Conservation (phyloP, 345 rosid genomes). For the Erodium maritimum region DNA sequence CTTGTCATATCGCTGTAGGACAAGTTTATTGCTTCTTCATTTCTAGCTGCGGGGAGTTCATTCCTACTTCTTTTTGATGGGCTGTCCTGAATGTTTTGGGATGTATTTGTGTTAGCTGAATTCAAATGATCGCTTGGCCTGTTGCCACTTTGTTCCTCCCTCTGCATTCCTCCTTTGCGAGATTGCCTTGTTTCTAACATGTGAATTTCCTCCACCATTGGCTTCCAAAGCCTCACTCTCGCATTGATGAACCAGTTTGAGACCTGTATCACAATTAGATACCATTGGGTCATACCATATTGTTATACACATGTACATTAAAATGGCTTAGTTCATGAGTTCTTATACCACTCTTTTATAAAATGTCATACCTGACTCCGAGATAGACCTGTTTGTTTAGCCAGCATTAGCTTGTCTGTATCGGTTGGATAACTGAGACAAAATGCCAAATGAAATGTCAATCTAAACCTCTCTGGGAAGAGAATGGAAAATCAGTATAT, state of each 20-base stretch:
- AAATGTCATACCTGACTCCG: conserved; percentile 57
- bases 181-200: conserved; percentile 58
- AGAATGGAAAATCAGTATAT: too few species aligned
- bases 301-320: too few species aligned
- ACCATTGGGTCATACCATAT: neutral
- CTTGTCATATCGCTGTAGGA: conserved; percentile 26
- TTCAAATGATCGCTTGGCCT: conserved; percentile 21
- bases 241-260: too few species aligned
- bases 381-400: conserved; percentile 83
- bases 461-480: neutral
- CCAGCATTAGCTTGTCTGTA: conserved; percentile 80
- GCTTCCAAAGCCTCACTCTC: conserved; percentile 94
- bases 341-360: neutral
- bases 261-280: conserved; percentile 28
- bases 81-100: conserved; percentile 26
- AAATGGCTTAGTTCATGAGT: neutral
- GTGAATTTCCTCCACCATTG: conserved; percentile 93
- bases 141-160: conserved; percentile 33
- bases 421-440: conserved; percentile 76
- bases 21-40: conserved; percentile 16
- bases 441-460: conserved; percentile 1
- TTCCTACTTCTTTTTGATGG: conserved; percentile 40
- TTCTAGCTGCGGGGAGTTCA: conserved; percentile 24
- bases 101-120: conserved; percentile 13
- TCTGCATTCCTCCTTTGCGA: conserved; percentile 30